Percentiles rank a stretch among this genome's conserved stretches.
Conservation (phyloP, 1,284 basidiomycete species). For the Ceratobasidium sp. region DNA sequence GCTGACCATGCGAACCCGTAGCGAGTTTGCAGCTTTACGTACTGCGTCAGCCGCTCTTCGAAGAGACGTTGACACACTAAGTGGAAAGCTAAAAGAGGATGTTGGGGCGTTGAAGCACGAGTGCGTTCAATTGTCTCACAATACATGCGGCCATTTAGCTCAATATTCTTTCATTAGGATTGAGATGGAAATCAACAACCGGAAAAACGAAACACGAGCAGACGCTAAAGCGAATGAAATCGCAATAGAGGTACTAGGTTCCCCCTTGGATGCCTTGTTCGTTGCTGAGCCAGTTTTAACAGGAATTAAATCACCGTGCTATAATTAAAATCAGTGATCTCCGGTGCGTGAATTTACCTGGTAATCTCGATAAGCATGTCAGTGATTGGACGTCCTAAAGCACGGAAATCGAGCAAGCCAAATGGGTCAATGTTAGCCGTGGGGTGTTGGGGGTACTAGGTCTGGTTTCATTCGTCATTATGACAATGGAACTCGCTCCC, state of each 20-base stretch:
- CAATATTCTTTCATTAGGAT: constrained; percentile 59
- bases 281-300: constrained; percentile 34
- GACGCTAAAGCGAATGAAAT: constrained; percentile 90
- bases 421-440: constrained; percentile 90
- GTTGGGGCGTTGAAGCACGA: constrained; percentile 90
- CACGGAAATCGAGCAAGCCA: constrained; percentile 85
- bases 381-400: constrained; percentile 24
- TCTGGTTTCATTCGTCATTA: constrained; percentile 69
- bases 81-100: constrained; percentile 94
- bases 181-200: constrained; percentile 94
- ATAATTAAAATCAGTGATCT: constrained; percentile 86
- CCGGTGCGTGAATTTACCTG: constrained; percentile 49
- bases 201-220: constrained; percentile 91
- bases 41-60: constrained; percentile 75
- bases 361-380: not conserved
- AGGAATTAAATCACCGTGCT: constrained; percentile 88
- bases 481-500: constrained; percentile 65
- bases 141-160: constrained; percentile 4
- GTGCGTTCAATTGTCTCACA: constrained; percentile 55
- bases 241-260: constrained; percentile 73
- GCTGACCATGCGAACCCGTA: constrained; percentile 80
- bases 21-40: constrained; percentile 82
- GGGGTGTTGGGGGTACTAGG: constrained; percentile 69
- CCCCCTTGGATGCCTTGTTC: not conserved
- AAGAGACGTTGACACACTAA: constrained; percentile 86